Percentiles rank a stretch among this genome's conserved stretches.
Conservation (phyloP, 176 grass and related monocot species). For the Eragrostis nindensis region DNA sequence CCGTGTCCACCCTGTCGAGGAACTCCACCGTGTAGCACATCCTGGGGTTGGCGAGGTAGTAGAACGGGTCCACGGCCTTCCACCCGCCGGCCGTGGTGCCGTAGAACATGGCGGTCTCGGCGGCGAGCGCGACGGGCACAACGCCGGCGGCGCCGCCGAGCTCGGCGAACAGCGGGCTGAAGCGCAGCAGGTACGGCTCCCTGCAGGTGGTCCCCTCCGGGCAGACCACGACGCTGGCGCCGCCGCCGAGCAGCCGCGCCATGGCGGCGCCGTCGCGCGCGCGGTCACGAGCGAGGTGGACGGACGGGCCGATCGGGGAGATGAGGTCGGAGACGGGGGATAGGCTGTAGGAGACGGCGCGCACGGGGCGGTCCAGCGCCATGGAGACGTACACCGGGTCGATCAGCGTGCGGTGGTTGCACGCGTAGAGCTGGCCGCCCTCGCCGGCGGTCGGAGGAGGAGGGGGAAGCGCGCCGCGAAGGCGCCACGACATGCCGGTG, state of each 20-base stretch:
- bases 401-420: constrained; percentile 88
- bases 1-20: constrained; percentile 48
- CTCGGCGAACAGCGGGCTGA: constrained; percentile 77
- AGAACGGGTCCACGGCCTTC: constrained; percentile 72
- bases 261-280: constrained; percentile 56
- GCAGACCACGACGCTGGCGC: constrained; percentile 61
- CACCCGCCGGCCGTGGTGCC: constrained; percentile 65
- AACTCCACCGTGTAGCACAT: constrained; percentile 64
- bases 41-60: constrained; percentile 62
- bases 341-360: constrained; percentile 73
- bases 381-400: constrained; percentile 81
- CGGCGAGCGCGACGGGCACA: constrained; percentile 64
- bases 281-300: constrained; percentile 55
- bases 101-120: constrained; percentile 58
- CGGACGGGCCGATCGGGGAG: constrained; percentile 61
- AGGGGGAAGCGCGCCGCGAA: background rate
- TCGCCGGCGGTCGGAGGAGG: background rate
- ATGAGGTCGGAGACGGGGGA: constrained; percentile 60
- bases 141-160: constrained; percentile 42
- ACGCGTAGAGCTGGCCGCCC: constrained; percentile 53
- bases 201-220: constrained; percentile 76
- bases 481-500: constrained; percentile 59
- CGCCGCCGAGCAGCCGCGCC: constrained; percentile 41
- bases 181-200: constrained; percentile 77
- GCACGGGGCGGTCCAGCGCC: constrained; percentile 46